Evolutionary conservation across 2,329 filamentous ascomycete species (phyloP), one percentile per base, ranked within the genome.

Genomic region (Pezicula carpinea): DNA sequence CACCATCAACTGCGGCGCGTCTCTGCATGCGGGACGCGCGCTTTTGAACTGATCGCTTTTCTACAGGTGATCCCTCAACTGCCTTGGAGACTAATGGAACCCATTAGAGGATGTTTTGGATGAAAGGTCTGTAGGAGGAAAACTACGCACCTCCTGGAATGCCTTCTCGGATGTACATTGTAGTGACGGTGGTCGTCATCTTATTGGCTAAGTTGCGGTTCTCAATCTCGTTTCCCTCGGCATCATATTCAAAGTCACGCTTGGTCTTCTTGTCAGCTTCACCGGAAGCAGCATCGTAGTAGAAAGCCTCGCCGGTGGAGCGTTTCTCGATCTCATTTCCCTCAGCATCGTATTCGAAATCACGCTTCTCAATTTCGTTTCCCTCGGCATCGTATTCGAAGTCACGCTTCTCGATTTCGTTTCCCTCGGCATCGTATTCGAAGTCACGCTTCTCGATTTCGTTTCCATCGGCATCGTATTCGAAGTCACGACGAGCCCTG

Each of bases 101-200:
- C 31, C n/a, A 19, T 49, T 46, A 46, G 43, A 15, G 47, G 22
- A 14, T 17, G 15, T 41, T 22, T 17, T 11, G 42, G 29, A 33
- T 54, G 50, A 33, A 53, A 48, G 17, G 46, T 40, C 41, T 22
- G 34, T 36, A 31, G 19, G 29, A 17, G 18, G 6, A 41, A 35
- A 29, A 29, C 42, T 44, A 48, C 48, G 47, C 49, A 58, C 56
- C 50, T 39, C 48, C 44, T 46, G 49, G 43, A 21, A 52, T 44
- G 29, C 56, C 58, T 34, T 58, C 59, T 34, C 59, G 55, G 45
- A 61, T 50, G 39, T 55, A 59, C 59, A 61, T 59, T 15, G 55
- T 61, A 22, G 59, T 61, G 43, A 61, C 55, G n/a, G 59, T 60
- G 15, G 59, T 61, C 50, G 55, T 59, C 35, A 52, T 42, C 49